These are phyloP conservation scores for Letharia lupina DNA, from an alignment of 495 filamentous ascomycete genomes.

Conservation along the genomic window DNA sequence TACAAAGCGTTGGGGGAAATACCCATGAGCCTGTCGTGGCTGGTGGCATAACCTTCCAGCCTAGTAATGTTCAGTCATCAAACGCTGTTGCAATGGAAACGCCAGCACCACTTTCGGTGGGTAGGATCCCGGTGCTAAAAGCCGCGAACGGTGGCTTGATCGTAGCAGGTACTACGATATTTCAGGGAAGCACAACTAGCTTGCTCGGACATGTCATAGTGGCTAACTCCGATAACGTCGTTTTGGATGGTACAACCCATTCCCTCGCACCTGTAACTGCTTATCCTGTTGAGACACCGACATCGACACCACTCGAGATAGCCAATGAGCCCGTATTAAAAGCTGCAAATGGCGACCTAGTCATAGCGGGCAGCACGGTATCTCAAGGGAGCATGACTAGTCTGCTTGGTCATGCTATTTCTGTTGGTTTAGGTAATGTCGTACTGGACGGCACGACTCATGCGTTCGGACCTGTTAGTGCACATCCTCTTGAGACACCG, in stretches of 20 bases:
- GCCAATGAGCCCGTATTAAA: background rate
- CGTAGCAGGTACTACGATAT: background rate
- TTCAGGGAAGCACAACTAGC: background rate
- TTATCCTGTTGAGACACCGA: background rate
- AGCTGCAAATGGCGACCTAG: constrained; percentile 1
- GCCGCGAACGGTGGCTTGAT: constrained; percentile 3
- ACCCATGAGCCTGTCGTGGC: background rate
- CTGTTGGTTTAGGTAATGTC: background rate
- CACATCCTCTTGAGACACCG: constrained; percentile 7
- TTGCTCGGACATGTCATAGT: background rate
- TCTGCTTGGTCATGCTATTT: background rate
- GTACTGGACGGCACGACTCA: background rate
- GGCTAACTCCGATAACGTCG: background rate
- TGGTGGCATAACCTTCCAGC: constrained; percentile 3
- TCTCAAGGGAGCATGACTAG: background rate
- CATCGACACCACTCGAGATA: background rate
- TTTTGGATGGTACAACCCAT: background rate
- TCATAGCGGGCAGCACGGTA: background rate
- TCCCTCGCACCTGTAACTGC: background rate
- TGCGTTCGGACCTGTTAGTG: background rate
- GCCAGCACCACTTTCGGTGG: constrained; percentile 2
- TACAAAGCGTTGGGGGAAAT: background rate
- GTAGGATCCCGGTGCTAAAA: background rate
- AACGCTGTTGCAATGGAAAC: constrained; percentile 1
- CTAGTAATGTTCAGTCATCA: background rate